These are phyloP conservation scores for Oryza glumipatula DNA, from an alignment of 176 grass and related monocot genomes.

Conservation along the genomic window DNA sequence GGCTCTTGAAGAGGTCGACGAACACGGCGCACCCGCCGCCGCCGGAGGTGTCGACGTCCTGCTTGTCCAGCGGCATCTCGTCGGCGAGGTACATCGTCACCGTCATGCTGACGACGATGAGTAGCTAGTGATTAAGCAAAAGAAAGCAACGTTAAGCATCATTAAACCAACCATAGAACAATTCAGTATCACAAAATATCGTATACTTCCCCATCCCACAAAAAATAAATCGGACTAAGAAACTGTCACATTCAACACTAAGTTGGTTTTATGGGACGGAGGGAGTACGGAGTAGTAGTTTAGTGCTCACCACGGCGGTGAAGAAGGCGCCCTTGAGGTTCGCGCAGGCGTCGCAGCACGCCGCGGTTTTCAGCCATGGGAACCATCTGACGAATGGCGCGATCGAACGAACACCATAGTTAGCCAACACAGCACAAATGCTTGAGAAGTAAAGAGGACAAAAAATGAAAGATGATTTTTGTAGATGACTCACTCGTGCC, in stretches of 20 bases:
- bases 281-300: no score
- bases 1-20: conserved; percentile 53
- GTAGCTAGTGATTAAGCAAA: conserved; percentile 11
- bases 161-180: neutral
- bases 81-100: conserved; percentile 47
- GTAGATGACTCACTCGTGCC: conserved; percentile 41
- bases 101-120: conserved; percentile 49
- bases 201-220: no score
- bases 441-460: neutral
- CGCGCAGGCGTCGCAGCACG: conserved; percentile 59
- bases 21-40: conserved; percentile 35
- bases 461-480: neutral
- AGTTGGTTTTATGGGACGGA: no score
- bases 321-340: conserved; percentile 64
- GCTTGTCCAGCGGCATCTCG: conserved; percentile 35
- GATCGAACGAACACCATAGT: neutral
- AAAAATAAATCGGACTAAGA: no score
- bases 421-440: neutral
- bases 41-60: neutral
- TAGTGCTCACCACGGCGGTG: conserved; percentile 48
- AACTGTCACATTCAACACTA: no score
- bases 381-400: conserved; percentile 39
- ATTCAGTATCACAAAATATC: neutral
- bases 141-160: neutral
- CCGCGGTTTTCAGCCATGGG: conserved; percentile 48